Percentiles rank a stretch among this genome's conserved stretches.
Evolutionary conservation across 257 asterid species (phyloP).

Genomic region (Solanum peruvianum): DNA sequence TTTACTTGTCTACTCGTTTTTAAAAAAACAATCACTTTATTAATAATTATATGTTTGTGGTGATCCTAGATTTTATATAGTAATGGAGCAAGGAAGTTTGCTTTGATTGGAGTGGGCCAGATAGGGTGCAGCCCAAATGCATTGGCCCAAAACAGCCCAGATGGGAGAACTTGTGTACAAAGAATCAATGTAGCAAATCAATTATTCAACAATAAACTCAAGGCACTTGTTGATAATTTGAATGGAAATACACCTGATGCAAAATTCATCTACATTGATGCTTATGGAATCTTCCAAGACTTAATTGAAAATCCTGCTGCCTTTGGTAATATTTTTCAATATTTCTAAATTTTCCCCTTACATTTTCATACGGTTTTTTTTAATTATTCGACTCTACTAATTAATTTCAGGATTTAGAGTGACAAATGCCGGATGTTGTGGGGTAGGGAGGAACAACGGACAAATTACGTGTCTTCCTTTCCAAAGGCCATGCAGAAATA

Average conservation of each 20-base stretch:
- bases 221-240: constrained; percentile 5
- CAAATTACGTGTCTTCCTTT: constrained; percentile 19
- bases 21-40: background rate
- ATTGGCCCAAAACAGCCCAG: constrained; percentile 14
- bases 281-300: constrained; percentile 24
- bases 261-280: constrained; percentile 8
- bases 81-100: constrained; percentile 22
- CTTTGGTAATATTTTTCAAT: constrained; percentile 4
- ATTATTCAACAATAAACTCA: constrained; percentile 11
- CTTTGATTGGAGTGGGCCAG: constrained; percentile 10
- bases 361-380: background rate
- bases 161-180: constrained; percentile 10
- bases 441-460: constrained; percentile 21
- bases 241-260: constrained; percentile 5
- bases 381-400: background rate
- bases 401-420: constrained; percentile 8
- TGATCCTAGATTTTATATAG: constrained; percentile 2
- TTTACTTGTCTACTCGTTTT: background rate
- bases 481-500: constrained; percentile 9
- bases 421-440: constrained; percentile 22
- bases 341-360: background rate
- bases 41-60: background rate
- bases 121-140: constrained; percentile 20
- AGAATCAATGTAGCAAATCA: constrained; percentile 7
- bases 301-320: constrained; percentile 9